Evolutionary conservation across 768 basidiomycete genomes (phyloP).

Genomic region (Boletus sp.): DNA sequence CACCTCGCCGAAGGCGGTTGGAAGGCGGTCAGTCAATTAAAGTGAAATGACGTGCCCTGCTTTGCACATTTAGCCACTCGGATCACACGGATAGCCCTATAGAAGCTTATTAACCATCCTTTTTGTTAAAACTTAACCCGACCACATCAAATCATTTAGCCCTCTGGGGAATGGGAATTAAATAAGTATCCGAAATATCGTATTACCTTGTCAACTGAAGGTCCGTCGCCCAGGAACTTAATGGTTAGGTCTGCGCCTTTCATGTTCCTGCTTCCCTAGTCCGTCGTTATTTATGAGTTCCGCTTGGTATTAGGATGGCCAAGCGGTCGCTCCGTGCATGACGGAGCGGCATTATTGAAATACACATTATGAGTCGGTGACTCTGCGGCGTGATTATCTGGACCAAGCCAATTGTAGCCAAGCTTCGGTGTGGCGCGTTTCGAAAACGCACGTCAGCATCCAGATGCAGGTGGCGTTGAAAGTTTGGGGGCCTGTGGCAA

Average conservation of each 20-base stretch:
- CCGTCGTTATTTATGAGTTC: background rate
- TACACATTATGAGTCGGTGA: constrained; percentile 13
- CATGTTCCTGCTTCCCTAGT: constrained; percentile 1
- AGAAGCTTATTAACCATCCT: constrained; percentile 24
- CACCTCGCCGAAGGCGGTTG: constrained; percentile 51
- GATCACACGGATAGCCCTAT: constrained; percentile 26
- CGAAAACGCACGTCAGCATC: constrained; percentile 9
- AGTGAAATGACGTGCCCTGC: constrained; percentile 43
- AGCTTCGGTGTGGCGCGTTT: constrained; percentile 14
- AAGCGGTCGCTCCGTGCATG: constrained; percentile 18
- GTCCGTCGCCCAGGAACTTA: constrained; percentile 6
- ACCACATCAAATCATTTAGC: constrained; percentile 24
- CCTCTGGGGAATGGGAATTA: constrained; percentile 26
- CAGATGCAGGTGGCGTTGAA: constrained; percentile 19
- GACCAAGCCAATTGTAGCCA: constrained; percentile 4
- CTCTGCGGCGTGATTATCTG: constrained; percentile 23
- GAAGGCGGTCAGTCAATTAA: constrained; percentile 56
- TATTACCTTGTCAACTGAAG: constrained; percentile 13
- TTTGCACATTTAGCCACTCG: constrained; percentile 23
- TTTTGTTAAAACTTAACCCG: constrained; percentile 15
- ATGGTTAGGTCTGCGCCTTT: constrained; percentile 12
- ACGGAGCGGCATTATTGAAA: constrained; percentile 20
- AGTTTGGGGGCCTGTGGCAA: constrained; percentile 3
- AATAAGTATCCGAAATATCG: constrained; percentile 1
- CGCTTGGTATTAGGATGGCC: constrained; percentile 2